Evolutionary conservation across 805 yeast genomes (phyloP).

Genomic region (Cyberlindnera amylophila): DNA sequence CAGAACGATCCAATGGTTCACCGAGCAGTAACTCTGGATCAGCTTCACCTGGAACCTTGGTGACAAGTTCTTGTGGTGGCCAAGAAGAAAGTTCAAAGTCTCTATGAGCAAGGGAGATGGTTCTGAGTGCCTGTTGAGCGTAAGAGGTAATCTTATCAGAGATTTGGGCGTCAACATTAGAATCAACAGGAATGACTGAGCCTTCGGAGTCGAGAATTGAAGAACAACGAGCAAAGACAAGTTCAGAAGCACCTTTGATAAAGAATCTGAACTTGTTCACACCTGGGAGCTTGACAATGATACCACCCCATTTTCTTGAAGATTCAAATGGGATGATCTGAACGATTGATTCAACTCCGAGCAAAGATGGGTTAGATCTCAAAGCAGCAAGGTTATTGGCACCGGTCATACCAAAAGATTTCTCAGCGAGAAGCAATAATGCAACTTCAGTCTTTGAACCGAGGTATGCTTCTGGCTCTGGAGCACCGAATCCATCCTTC

Average conservation of each 20-base stretch:
- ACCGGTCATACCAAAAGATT: conserved; percentile 41
- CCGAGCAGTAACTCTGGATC: conserved; percentile 41
- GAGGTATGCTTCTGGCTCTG: conserved; percentile 53
- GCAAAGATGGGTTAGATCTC: conserved; percentile 32
- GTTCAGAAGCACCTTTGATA: conserved; percentile 94
- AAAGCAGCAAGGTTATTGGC: conserved; percentile 40
- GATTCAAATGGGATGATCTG: conserved; percentile 91
- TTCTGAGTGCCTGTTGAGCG: conserved; percentile 80
- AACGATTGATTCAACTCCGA: conserved; percentile 41
- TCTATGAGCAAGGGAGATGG: conserved; percentile 81
- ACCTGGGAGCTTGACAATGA: conserved; percentile 51
- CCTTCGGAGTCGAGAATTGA: conserved; percentile 34
- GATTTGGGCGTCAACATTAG: conserved; percentile 31
- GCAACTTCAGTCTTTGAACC: conserved; percentile 98
- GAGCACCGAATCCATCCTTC: conserved; percentile 3
- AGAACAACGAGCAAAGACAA: conserved; percentile 62
- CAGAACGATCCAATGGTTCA: conserved; percentile 23
- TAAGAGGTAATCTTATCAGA: conserved; percentile 46
- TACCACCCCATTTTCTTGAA: conserved; percentile 87
- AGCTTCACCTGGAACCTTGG: conserved; percentile 36
- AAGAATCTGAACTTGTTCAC: conserved; percentile 48
- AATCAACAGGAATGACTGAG: conserved; percentile 9
- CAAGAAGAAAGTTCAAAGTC: conserved; percentile 55
- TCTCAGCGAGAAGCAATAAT: conserved; percentile 61
- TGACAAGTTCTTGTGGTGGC: conserved; percentile 60